These are phyloP conservation scores for Gaeumannomyces tritici DNA, from an alignment of 2,329 filamentous ascomycete species.

Conservation along the genomic window DNA sequence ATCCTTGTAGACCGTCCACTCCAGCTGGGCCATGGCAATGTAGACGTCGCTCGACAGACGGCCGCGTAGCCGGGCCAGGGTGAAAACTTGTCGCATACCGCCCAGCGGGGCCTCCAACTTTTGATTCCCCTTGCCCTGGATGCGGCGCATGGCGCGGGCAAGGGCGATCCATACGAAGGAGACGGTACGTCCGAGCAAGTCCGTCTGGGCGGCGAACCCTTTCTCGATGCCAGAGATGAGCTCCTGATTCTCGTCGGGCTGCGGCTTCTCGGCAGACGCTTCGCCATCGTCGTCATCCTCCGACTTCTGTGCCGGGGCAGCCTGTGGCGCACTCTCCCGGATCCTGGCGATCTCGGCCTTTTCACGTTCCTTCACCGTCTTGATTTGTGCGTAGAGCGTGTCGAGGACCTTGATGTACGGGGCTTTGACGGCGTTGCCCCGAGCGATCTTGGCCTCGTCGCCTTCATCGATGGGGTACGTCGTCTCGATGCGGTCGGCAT, in stretches of 20 bases:
- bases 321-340: constrained; percentile 30
- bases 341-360: constrained; percentile 46
- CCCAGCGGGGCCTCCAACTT: constrained; percentile 40
- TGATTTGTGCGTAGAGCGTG: constrained; percentile 78
- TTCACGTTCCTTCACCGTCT: constrained; percentile 59
- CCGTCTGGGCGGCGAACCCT: constrained; percentile 62
- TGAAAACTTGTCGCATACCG: constrained; percentile 81
- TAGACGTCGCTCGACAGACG: constrained; percentile 92
- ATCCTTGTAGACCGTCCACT: constrained; percentile 94
- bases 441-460: constrained; percentile 63
- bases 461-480: constrained; percentile 69
- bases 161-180: constrained; percentile 93
- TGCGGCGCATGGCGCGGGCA: constrained; percentile 85
- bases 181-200: constrained; percentile 71
- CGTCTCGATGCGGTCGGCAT: constrained; percentile 77
- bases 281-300: constrained; percentile 23
- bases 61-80: constrained; percentile 77
- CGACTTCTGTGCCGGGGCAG: constrained; percentile 15
- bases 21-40: constrained; percentile 83
- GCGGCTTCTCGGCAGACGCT: constrained; percentile 37
- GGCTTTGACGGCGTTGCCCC: constrained; percentile 68
- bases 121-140: constrained; percentile 76
- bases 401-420: constrained; percentile 78
- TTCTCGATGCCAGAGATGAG: constrained; percentile 53
- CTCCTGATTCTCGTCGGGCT: constrained; percentile 37